phyloP scores from a whole-genome alignment of 257 asterid genomes.

The Euphrasia confusa region DNA sequence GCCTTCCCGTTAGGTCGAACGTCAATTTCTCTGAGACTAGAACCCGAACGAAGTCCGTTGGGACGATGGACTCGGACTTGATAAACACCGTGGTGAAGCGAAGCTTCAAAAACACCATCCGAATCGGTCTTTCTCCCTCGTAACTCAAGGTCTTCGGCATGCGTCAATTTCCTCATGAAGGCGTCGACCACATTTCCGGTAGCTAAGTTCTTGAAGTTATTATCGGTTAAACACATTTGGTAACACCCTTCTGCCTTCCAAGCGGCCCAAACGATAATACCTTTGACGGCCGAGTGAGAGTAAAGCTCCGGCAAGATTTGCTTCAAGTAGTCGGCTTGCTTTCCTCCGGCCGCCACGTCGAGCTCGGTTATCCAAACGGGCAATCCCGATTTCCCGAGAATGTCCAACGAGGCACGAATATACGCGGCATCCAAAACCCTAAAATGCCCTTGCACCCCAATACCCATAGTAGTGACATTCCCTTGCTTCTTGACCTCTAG shows the following conservation, averaged over 20 bases:
- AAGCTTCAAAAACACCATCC: constrained; percentile 33
- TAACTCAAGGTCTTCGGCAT: background rate
- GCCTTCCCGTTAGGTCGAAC: background rate
- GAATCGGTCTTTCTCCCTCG: constrained; percentile 24
- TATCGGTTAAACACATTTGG: constrained; percentile 51
- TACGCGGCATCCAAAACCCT: constrained; percentile 32
- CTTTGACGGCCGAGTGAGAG: constrained; percentile 35
- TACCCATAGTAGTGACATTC: constrained; percentile 48
- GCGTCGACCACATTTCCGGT: constrained; percentile 50
- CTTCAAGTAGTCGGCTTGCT: constrained; percentile 36
- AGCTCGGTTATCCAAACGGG: constrained; percentile 76
- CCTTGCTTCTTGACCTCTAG: constrained; percentile 33
- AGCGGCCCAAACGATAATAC: constrained; percentile 46
- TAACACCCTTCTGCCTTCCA: constrained; percentile 45
- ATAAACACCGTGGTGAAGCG: constrained; percentile 44
- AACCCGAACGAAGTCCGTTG: background rate
- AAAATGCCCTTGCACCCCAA: constrained; percentile 63
- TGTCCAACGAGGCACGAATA: constrained; percentile 41
- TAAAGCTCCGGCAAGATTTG: constrained; percentile 37
- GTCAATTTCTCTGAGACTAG: background rate
- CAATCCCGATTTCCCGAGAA: constrained; percentile 39
- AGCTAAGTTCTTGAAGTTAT: constrained; percentile 36
- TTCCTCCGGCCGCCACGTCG: constrained; percentile 40
- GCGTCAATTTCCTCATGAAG: background rate
- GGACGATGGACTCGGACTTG: constrained; percentile 31